Base-by-base conservation (phyloP, 1,139 yeast species). In the Zygoascus meyerae region DNA sequence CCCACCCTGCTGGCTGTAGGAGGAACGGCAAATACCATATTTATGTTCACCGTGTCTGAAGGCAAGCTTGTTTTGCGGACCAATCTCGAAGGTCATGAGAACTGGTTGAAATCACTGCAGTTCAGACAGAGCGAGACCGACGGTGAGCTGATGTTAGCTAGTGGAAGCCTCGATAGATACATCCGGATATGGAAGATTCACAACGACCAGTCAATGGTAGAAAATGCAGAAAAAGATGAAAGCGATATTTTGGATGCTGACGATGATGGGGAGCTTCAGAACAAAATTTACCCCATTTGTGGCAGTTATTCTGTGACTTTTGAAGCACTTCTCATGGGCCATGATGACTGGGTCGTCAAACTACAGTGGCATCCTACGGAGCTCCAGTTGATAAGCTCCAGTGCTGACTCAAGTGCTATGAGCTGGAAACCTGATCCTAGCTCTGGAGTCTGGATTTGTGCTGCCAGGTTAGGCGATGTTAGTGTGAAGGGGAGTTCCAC, bases 401-500 rank as follows among this genome's bases (percentile, higher is more conserved):
- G 95, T 46, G 95, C 97, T 0, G 98, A 94, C 61, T 85, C 97
- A 0, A 86, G 96, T 0, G 71, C 92, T 46, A 90, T 94, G 86
- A 70, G 90, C n/a, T 94, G 98, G 98, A 83, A 83, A 59, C 92
- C 95, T 59, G 97, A 92, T 66, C 68, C 69, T 35, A 74, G 77
- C 3, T 85, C 95, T 2, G 97, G 97, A 2, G 83, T 92, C 44
- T 94, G 98, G 98, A 75, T 86, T 15, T 86, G 95, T 51, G 73
- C 75, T 15, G 73, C 82, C 30, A 72, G 97, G 58, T 69, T 94
- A 29, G 99, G 99, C 34, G 97, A 92, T 60, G 74, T 92, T 57
- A 83, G 96, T 38, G 83, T 89, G 44, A 92, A 92, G 65, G 99
- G 99, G 56, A 96, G 98, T 0, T 85, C 95, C 3, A 90, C 98